Base-by-base conservation (phyloP, 768 basidiomycete species). In the Kwoniella dejecticola region DNA sequence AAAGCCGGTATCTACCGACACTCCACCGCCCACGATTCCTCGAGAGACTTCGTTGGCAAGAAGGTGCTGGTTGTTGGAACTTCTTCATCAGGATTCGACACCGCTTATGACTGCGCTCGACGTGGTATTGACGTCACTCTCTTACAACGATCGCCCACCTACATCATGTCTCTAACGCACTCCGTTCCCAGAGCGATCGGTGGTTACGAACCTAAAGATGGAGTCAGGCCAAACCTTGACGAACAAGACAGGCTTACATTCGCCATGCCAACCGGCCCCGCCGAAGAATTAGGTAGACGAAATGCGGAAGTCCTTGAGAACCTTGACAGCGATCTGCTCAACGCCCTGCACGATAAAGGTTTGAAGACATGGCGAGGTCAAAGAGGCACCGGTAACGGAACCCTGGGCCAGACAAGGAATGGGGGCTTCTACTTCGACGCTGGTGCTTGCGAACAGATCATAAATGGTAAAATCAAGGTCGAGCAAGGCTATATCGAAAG, bases 21-120 rank as follows among this genome's bases (percentile, higher is more conserved):
- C 72, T 88, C 87, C 0, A 81, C 76, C 5, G 70, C 82, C 26
- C 85, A 88, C 74, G 81, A 82, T 40, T 80, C 74, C 17, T 86
- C 86, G 0, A 76, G 80, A 11, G 85, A 85, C 40, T 85, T 86
- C 66, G 53, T 55, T 8, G 41, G 41, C 29, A 89, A 89, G 79
- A 89, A 86, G 69, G 87, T 88, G 0, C 81, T 86, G 3, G 84
- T 90, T 2, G 79, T 89, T 3, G 88, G 88, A 1, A 82, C 87
- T 17, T 85, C 85, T 53, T 87, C 86, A 11, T 64, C 66, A 13
- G 64, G 64, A 0, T 84, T 84, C 64, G 84, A 85, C 49, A 82
- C 86, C 45, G 81, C 83, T 5, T 71, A 80, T 15, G 84, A 85
- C 61, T 83, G 80, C 45, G 80, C 73, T 41, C 72, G 81, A 4